phyloP scores from a whole-genome alignment of 768 basidiomycete genomes.

The Ramaria sp. region DNA sequence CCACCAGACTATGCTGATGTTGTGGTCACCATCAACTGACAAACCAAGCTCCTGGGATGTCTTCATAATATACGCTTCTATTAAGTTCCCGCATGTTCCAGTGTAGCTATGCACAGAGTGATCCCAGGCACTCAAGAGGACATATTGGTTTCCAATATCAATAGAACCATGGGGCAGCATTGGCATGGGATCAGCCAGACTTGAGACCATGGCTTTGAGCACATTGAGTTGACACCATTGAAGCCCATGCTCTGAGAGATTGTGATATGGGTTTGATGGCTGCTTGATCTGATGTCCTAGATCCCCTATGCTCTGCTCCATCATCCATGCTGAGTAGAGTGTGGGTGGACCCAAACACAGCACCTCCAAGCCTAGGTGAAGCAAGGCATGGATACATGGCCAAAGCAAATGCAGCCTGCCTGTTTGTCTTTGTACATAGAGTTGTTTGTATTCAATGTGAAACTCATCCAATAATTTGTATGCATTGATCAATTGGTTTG shows the following conservation, averaged over 20 bases:
- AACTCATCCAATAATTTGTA: background rate
- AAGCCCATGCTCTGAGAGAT: background rate
- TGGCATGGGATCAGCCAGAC: background rate
- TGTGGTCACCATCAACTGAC: too few species aligned
- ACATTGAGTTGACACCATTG: background rate
- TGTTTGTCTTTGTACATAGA: background rate
- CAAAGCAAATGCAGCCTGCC: constrained; percentile 2
- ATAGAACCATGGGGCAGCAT: background rate
- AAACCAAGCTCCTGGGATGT: too few species aligned
- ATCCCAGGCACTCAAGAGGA: background rate
- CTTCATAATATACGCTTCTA: background rate
- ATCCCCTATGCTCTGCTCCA: background rate
- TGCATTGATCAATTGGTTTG: background rate
- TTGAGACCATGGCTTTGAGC: background rate
- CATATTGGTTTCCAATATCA: background rate
- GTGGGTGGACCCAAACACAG: background rate
- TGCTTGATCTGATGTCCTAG: background rate
- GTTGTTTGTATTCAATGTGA: background rate
- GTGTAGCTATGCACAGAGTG: background rate
- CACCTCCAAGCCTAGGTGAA: constrained; percentile 1
- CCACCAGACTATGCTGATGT: too few species aligned
- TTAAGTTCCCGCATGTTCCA: background rate
- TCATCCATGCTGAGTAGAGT: background rate
- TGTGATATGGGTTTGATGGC: constrained; percentile 1
- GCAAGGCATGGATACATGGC: background rate